Conservation (phyloP, 2,329 filamentous ascomycete species). For the Tolypocladium paradoxum region DNA sequence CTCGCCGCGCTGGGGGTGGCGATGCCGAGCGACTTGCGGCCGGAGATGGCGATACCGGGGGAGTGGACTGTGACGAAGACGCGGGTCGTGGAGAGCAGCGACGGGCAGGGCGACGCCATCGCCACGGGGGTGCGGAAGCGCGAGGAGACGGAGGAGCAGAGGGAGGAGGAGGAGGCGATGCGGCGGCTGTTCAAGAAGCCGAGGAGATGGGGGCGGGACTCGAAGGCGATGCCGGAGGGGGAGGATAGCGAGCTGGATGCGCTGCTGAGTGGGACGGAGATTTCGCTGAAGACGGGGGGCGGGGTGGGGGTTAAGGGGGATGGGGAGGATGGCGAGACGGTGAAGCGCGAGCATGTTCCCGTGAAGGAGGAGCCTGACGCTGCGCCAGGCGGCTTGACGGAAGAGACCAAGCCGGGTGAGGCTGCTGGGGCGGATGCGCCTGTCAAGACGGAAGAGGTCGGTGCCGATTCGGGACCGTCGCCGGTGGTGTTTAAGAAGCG, state of each 20-base stretch:
- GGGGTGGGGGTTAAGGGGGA: slow-evolving; percentile 13
- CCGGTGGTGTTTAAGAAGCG: slow-evolving; percentile 70
- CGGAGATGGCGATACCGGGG: slow-evolving; percentile 77
- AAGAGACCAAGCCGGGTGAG: neutral
- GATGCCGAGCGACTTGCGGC: slow-evolving; percentile 66
- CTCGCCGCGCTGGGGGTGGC: slow-evolving; percentile 78
- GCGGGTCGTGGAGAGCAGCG: slow-evolving; percentile 38
- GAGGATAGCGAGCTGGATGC: slow-evolving; percentile 51
- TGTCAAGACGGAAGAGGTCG: slow-evolving; percentile 26
- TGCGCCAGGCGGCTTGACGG: slow-evolving; percentile 5
- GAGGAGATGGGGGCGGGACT: slow-evolving; percentile 42
- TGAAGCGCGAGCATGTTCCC: slow-evolving; percentile 13
- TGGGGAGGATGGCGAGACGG: slow-evolving; percentile 6
- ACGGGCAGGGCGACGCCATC: slow-evolving; percentile 30
- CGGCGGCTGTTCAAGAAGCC: slow-evolving; percentile 50
- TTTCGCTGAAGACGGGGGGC: slow-evolving; percentile 13
- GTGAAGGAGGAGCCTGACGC: slow-evolving; percentile 29
- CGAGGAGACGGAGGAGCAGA: slow-evolving; percentile 42
- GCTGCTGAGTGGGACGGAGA: slow-evolving; percentile 32
- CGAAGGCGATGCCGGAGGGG: slow-evolving; percentile 34
- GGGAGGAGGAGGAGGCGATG: slow-evolving; percentile 49
- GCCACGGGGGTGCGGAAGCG: slow-evolving; percentile 53
- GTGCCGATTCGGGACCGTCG: slow-evolving; percentile 13
- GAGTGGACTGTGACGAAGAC: slow-evolving; percentile 73
- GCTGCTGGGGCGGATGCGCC: neutral